Percentiles rank a stretch among this genome's conserved stretches.
These are phyloP conservation scores for Urochloa ruziziensis DNA, from an alignment of 176 grass and related monocot species.

Conservation along the genomic window DNA sequence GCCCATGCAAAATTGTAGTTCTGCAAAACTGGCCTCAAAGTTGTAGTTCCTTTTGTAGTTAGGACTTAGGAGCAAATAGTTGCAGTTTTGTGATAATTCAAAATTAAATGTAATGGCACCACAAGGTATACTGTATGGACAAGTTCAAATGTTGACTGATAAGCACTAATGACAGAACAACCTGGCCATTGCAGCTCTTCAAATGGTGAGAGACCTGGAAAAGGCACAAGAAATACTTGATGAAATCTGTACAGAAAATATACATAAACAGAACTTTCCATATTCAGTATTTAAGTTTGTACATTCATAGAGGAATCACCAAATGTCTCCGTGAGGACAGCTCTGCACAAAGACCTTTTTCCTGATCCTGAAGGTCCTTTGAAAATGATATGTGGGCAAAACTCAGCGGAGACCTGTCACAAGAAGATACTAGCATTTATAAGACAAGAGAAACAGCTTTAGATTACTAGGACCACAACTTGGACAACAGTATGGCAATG, in stretches of 20 bases:
- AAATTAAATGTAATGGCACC: not conserved
- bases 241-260: not conserved
- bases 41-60: too few relatives aligned
- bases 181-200: conserved; percentile 60
- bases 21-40: too few relatives aligned
- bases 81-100: not conserved
- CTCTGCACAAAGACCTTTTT: conserved; percentile 72
- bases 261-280: conserved; percentile 4
- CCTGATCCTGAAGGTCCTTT: conserved; percentile 70
- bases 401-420: conserved; percentile 43
- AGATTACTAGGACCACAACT: not conserved
- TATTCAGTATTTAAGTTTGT: conserved; percentile 29
- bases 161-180: conserved; percentile 24
- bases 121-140: not conserved
- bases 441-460: conserved; percentile 17
- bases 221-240: conserved; percentile 27
- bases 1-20: too few relatives aligned
- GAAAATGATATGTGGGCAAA: conserved; percentile 65
- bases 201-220: conserved; percentile 70
- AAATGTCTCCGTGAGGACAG: conserved; percentile 55
- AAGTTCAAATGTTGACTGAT: conserved; percentile 1
- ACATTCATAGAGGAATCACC: conserved; percentile 67
- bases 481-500: conserved; percentile 10
- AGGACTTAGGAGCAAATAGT: not conserved
- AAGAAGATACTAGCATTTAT: conserved; percentile 6